These are phyloP conservation scores for Dendrobium catenatum DNA, from an alignment of 106 monocot genomes.

Conservation along the genomic window DNA sequence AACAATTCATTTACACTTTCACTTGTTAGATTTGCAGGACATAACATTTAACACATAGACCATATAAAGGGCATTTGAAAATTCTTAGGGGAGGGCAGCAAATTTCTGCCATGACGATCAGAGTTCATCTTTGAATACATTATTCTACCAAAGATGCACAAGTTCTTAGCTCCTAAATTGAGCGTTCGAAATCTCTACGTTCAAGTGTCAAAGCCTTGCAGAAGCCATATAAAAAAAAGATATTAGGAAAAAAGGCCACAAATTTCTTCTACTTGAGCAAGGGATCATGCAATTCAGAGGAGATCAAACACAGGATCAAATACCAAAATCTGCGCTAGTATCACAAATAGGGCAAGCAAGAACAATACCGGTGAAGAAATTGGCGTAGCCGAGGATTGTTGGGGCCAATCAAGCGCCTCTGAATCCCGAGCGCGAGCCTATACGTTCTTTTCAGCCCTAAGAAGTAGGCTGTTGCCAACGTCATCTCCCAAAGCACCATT, in stretches of 20 bases:
- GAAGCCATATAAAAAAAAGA: background rate
- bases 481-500: slow-evolving; percentile 81
- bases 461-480: slow-evolving; percentile 67
- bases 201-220: background rate
- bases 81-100: no score
- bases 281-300: no score
- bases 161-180: background rate
- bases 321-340: background rate
- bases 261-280: background rate
- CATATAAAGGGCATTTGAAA: no score
- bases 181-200: background rate
- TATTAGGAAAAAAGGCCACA: background rate
- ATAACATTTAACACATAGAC: no score
- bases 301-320: background rate
- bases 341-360: background rate
- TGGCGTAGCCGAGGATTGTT: slow-evolving; percentile 33
- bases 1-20: no score
- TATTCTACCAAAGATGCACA: no score
- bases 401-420: slow-evolving; percentile 33
- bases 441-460: slow-evolving; percentile 63
- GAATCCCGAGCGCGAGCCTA: slow-evolving; percentile 49
- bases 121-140: no score
- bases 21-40: no score
- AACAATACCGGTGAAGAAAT: slow-evolving; percentile 32
- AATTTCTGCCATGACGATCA: no score